Conservation (phyloP, 208 protist genomes). For the Acanthamoeba lugdunensis region DNA sequence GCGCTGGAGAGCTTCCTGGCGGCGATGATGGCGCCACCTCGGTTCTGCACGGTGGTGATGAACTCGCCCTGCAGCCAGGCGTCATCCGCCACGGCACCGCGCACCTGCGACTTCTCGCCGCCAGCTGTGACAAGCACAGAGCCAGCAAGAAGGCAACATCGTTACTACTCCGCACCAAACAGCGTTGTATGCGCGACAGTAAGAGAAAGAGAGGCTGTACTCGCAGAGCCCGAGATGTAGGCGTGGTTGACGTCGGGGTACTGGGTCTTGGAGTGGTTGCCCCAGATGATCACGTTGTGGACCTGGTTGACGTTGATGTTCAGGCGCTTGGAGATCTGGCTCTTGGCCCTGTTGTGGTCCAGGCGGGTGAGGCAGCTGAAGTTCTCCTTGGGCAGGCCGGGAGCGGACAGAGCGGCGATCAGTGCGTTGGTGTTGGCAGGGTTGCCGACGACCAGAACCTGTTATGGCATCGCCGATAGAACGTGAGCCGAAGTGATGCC, state of each 20-base stretch:
- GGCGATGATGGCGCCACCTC: slow-evolving; percentile 90
- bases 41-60: slow-evolving; percentile 90
- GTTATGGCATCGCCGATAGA: neutral
- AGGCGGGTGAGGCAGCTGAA: slow-evolving; percentile 95
- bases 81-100: slow-evolving; percentile 87
- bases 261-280: slow-evolving; percentile 94
- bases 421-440: slow-evolving; percentile 97
- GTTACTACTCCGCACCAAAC: neutral
- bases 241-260: slow-evolving; percentile 93
- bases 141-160: neutral
- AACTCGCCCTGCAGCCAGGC: slow-evolving; percentile 88
- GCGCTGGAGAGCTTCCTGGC: slow-evolving; percentile 91
- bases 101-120: slow-evolving; percentile 79
- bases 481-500: too few relatives aligned
- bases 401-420: slow-evolving; percentile 88
- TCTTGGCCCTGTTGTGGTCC: slow-evolving; percentile 95
- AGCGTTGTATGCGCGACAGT: neutral
- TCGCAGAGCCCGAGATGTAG: neutral
- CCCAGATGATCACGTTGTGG: slow-evolving; percentile 65
- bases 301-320: neutral
- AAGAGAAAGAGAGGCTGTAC: neutral
- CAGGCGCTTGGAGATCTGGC: slow-evolving; percentile 89
- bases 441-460: slow-evolving; percentile 95
- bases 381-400: slow-evolving; percentile 89
- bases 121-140: slow-evolving; percentile 73